Percentiles rank a stretch among this genome's conserved stretches.
Evolutionary conservation across 2,329 filamentous ascomycete genomes (phyloP).

Genomic region (Reticulascus tulasneorum): DNA sequence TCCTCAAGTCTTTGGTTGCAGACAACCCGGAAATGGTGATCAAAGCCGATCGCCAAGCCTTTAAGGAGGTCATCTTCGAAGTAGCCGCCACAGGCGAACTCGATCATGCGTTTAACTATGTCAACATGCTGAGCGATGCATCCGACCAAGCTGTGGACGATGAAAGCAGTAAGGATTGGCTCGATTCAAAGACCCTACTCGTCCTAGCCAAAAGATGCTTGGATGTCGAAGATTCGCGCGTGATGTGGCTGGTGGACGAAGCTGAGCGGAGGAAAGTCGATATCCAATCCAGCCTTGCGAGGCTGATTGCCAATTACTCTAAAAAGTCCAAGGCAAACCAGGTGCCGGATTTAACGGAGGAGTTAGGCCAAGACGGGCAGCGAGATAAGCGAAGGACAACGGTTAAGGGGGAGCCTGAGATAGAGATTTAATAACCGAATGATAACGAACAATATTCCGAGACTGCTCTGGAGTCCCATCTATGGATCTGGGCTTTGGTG

Average conservation of each 20-base stretch:
- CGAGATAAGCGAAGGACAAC: no score
- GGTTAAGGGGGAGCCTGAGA: no score
- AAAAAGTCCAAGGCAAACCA: no score
- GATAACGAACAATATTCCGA: no score
- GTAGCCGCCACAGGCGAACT: conserved; percentile 7
- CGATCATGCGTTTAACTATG: conserved; percentile 10
- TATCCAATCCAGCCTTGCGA: conserved; percentile 10
- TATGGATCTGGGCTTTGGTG: no score
- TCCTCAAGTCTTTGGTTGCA: conserved; percentile 20
- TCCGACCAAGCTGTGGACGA: not conserved
- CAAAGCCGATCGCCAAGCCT: conserved; percentile 6
- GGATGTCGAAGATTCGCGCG: conserved; percentile 10
- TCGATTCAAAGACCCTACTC: conserved; percentile 7
- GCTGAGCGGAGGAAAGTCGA: conserved; percentile 10
- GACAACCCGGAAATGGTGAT: conserved; percentile 24
- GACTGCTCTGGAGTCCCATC: not conserved
- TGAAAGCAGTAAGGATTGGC: conserved; percentile 1
- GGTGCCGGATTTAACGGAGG: no score
- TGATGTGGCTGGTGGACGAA: conserved; percentile 13
- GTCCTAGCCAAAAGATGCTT: conserved; percentile 8
- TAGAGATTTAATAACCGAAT: no score
- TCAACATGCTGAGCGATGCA: conserved; percentile 6
- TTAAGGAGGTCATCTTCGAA: conserved; percentile 7
- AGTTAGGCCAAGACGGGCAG: no score
- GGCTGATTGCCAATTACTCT: conserved; percentile 10